Conservation (phyloP, 2,329 filamentous ascomycete genomes). For the Fusarium ramigenum region DNA sequence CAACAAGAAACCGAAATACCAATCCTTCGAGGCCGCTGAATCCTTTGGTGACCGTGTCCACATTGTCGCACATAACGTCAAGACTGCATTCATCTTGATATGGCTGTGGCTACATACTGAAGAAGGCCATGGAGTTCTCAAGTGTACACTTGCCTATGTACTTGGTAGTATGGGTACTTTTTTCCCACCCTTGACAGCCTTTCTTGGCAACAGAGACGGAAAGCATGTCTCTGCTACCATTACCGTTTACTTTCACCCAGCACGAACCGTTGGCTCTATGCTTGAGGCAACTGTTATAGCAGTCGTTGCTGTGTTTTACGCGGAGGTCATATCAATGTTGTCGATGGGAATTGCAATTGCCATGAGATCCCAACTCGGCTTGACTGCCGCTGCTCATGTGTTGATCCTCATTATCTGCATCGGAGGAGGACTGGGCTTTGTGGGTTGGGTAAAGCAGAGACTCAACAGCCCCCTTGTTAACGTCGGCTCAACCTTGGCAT, state of each 20-base stretch:
- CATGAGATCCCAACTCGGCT: slow-evolving; percentile 72
- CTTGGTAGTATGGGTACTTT: slow-evolving; percentile 89
- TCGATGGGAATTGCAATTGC: slow-evolving; percentile 91
- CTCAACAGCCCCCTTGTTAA: slow-evolving; percentile 83
- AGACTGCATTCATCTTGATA: slow-evolving; percentile 55
- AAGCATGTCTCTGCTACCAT: slow-evolving; percentile 95
- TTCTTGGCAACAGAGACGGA: slow-evolving; percentile 85
- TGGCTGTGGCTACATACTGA: slow-evolving; percentile 72
- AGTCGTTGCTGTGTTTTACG: slow-evolving; percentile 79
- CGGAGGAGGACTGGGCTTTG: slow-evolving; percentile 84
- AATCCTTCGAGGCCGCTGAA: slow-evolving; percentile 38
- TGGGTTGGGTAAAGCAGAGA: slow-evolving; percentile 87
- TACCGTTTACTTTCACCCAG: slow-evolving; percentile 94
- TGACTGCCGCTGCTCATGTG: slow-evolving; percentile 77
- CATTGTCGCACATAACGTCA: slow-evolving; percentile 50
- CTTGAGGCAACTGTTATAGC: slow-evolving; percentile 83
- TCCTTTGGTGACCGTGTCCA: slow-evolving; percentile 49
- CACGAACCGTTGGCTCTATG: slow-evolving; percentile 88
- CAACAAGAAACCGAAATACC: slow-evolving; percentile 27
- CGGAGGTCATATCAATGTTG: slow-evolving; percentile 73
- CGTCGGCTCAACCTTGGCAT: slow-evolving; percentile 85
- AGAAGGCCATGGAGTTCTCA: slow-evolving; percentile 82
- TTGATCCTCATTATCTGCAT: slow-evolving; percentile 85
- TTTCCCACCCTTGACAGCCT: slow-evolving; percentile 73
- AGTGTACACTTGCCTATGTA: slow-evolving; percentile 90